These are phyloP conservation scores for Zygosaccharomyces pseudobailii DNA, from an alignment of 1,139 yeast species.

Conservation along the genomic window DNA sequence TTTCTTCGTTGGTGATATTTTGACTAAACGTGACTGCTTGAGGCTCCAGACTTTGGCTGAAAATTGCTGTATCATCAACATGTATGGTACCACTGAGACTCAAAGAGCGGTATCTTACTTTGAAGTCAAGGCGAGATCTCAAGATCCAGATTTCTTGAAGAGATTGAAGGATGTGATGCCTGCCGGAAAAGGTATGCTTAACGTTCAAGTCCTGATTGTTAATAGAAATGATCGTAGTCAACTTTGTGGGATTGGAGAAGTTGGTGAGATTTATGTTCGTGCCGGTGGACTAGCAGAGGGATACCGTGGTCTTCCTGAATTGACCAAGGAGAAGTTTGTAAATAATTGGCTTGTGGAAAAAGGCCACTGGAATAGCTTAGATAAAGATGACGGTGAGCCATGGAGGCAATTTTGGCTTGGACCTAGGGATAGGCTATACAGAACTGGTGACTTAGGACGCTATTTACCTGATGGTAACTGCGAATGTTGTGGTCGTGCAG, in stretches of 20 bases:
- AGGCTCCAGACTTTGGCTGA: constrained; percentile 88
- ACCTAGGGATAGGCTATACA: constrained; percentile 89
- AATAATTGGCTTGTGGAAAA: constrained; percentile 80
- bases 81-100: constrained; percentile 99
- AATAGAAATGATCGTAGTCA: constrained; percentile 83
- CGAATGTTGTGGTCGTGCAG: constrained; percentile 98
- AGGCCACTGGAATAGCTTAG: constrained; percentile 54
- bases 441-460: constrained; percentile 97
- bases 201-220: constrained; percentile 90
- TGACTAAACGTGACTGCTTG: constrained; percentile 94
- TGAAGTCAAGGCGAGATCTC: constrained; percentile 70
- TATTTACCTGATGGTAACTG: constrained; percentile 95
- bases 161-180: constrained; percentile 94
- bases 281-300: constrained; percentile 99
- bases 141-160: constrained; percentile 70
- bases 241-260: constrained; percentile 97
- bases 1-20: constrained; percentile 95
- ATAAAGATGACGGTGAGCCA: constrained; percentile 44
- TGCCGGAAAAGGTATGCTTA: constrained; percentile 95
- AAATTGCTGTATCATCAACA: constrained; percentile 86
- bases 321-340: constrained; percentile 81
- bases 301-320: constrained; percentile 83
- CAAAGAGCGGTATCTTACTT: constrained; percentile 95
- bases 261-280: constrained; percentile 96
- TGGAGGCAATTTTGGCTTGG: constrained; percentile 89